Percentiles rank a stretch among this genome's conserved stretches.
Conservation (phyloP, 352 stramenopile genomes). For the Phytophthora hybrid region DNA sequence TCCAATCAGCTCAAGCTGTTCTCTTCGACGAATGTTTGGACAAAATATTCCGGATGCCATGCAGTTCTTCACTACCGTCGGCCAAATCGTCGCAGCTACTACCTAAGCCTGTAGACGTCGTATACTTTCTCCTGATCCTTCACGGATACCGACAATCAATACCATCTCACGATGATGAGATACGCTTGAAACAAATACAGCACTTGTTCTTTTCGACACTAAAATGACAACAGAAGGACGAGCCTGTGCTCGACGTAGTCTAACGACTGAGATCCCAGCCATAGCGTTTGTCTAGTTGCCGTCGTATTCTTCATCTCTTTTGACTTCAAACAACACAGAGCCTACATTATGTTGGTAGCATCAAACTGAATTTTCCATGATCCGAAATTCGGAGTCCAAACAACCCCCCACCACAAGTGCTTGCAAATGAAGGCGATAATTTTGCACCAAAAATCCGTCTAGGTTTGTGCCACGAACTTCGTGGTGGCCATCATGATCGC, state of each 20-base stretch:
- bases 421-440: too few species aligned
- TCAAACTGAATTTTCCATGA: too few species aligned
- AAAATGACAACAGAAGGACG: too few species aligned
- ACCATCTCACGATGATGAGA: slow-evolving; percentile 12
- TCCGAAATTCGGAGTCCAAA: too few species aligned
- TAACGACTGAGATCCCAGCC: neutral
- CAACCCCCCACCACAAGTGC: too few species aligned
- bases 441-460: too few species aligned
- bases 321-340: too few species aligned
- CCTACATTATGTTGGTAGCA: too few species aligned
- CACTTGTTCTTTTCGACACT: neutral
- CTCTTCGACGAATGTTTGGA: slow-evolving; percentile 21
- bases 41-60: slow-evolving; percentile 26
- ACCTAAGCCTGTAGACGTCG: slow-evolving; percentile 3
- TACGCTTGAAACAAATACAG: neutral
- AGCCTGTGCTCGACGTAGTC: neutral
- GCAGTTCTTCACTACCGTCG: slow-evolving; percentile 27
- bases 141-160: slow-evolving; percentile 2
- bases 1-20: neutral
- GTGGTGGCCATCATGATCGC: too few species aligned
- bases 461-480: too few species aligned
- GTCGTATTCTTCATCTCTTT: too few species aligned
- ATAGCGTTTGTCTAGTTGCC: too few species aligned
- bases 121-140: neutral
- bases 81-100: slow-evolving; percentile 29